These are phyloP conservation scores for Scutellaria barbata DNA, from an alignment of 257 asterid genomes.

Conservation along the genomic window DNA sequence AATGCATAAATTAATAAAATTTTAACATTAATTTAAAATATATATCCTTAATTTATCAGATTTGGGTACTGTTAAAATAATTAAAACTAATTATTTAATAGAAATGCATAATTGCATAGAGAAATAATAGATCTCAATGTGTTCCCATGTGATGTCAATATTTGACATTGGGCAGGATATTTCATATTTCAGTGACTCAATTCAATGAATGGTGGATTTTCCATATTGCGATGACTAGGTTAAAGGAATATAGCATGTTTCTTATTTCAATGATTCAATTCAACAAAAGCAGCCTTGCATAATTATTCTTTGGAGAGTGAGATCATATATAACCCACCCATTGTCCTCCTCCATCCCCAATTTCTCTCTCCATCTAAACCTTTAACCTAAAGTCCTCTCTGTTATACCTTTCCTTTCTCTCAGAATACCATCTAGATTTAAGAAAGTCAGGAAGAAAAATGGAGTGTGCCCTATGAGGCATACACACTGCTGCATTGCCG, in stretches of 20 bases:
- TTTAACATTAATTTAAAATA: too few relatives aligned
- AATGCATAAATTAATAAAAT: too few relatives aligned
- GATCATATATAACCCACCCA: not conserved
- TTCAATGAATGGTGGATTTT: too few relatives aligned
- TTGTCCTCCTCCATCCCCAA: not conserved
- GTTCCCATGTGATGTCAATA: not conserved
- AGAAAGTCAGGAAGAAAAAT: not conserved
- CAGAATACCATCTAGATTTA: not conserved
- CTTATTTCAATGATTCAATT: not conserved
- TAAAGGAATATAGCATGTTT: not conserved
- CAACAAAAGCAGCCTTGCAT: not conserved
- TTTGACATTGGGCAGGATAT: not conserved
- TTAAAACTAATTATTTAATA: not conserved
- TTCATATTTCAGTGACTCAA: not conserved
- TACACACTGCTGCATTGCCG: not conserved
- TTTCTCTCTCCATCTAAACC: constrained; percentile 9
- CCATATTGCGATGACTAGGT: not conserved
- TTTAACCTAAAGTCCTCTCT: not conserved
- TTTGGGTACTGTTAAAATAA: not conserved
- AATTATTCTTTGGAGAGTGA: not conserved
- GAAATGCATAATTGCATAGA: not conserved
- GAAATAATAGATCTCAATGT: not conserved
- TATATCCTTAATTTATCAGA: not conserved
- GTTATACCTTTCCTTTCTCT: constrained; percentile 7
- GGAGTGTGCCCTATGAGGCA: not conserved